Evolutionary conservation across 2,329 filamentous ascomycete genomes (phyloP).

Genomic region (Diaporthe ilicicola): DNA sequence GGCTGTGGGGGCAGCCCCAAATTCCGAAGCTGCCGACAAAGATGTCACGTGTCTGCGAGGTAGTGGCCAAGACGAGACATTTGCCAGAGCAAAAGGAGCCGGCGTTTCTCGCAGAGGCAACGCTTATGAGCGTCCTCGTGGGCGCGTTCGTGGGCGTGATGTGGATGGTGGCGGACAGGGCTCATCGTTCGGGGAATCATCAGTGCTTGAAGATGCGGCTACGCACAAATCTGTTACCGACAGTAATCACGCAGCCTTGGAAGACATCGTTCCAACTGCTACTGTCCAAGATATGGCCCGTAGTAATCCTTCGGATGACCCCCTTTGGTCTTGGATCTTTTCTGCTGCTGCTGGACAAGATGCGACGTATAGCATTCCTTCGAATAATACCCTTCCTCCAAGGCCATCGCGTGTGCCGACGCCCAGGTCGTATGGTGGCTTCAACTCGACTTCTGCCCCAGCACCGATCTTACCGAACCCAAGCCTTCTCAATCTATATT

Average conservation of each 20-base stretch:
- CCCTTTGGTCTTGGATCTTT: too few species aligned
- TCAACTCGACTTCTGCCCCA: not conserved
- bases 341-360: too few species aligned
- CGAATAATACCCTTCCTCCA: too few species aligned
- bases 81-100: not conserved
- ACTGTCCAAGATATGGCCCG: too few species aligned
- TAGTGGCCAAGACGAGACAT: not conserved
- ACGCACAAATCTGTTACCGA: not conserved
- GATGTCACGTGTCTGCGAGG: not conserved
- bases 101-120: not conserved
- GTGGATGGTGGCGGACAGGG: not conserved
- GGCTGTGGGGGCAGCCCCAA: not conserved
- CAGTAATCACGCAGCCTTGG: not conserved
- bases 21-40: not conserved
- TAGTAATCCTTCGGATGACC: not conserved
- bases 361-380: too few species aligned
- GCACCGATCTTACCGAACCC: too few species aligned
- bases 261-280: not conserved
- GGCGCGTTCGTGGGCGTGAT: not conserved
- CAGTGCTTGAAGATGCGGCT: not conserved
- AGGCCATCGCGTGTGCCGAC: too few species aligned
- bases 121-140: too few species aligned
- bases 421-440: too few species aligned
- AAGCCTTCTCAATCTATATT: too few species aligned
- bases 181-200: not conserved